These are phyloP conservation scores for Maudiozyma saulgeensis DNA, from an alignment of 805 yeast genomes.

Conservation along the genomic window DNA sequence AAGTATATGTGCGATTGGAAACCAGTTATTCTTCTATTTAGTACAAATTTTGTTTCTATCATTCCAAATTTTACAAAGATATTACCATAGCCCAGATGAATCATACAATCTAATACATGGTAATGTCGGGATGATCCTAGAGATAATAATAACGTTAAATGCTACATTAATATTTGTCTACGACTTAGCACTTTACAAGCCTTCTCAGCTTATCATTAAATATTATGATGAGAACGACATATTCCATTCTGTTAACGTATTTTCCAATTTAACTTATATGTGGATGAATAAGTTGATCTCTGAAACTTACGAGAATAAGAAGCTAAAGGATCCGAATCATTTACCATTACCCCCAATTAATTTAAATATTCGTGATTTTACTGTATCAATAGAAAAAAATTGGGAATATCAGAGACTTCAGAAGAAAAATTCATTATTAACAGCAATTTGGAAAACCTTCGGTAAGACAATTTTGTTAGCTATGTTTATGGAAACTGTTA, in stretches of 20 bases:
- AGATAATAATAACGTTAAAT: constrained; percentile 25
- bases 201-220: constrained; percentile 32
- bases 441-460: constrained; percentile 32
- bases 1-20: constrained; percentile 23
- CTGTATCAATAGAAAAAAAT: constrained; percentile 21
- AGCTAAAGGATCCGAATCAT: constrained; percentile 33
- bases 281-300: constrained; percentile 41
- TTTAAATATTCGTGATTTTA: constrained; percentile 29
- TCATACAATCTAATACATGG: constrained; percentile 17
- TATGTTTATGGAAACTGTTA: constrained; percentile 30
- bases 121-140: constrained; percentile 13
- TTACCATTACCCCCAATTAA: constrained; percentile 35
- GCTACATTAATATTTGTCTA: constrained; percentile 29
- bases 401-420: constrained; percentile 32
- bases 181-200: constrained; percentile 32
- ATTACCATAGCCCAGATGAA: constrained; percentile 11
- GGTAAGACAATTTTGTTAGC: constrained; percentile 31
- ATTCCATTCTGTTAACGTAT: constrained; percentile 19
- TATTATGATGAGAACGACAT: constrained; percentile 29
- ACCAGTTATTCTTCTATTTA: constrained; percentile 23
- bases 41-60: constrained; percentile 12
- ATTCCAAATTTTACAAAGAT: constrained; percentile 21
- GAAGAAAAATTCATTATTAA: constrained; percentile 25
- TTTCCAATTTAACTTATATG: constrained; percentile 34
- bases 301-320: constrained; percentile 32